Conservation (phyloP, 306 rosid genomes). For the Vigna mungo region DNA sequence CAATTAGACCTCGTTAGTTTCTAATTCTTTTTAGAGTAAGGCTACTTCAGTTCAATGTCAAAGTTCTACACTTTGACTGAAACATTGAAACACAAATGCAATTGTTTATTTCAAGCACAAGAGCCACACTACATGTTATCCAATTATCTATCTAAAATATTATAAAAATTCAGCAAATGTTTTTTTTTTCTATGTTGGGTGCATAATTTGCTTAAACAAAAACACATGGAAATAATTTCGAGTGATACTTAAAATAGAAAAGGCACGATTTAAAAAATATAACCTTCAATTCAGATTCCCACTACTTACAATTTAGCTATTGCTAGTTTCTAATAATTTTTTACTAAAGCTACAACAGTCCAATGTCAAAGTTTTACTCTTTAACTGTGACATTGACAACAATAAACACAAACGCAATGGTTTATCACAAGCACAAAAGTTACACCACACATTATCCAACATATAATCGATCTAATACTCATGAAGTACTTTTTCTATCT, state of each 20-base stretch:
- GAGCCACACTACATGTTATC: slow-evolving; percentile 9
- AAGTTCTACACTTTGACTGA: not conserved
- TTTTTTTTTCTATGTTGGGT: not conserved
- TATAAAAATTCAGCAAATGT: not conserved
- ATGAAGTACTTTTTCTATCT: not conserved
- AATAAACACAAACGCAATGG: slow-evolving; percentile 4
- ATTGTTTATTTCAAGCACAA: slow-evolving; percentile 22
- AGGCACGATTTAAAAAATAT: slow-evolving; percentile 34
- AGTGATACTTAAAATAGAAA: slow-evolving; percentile 56
- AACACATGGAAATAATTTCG: not conserved
- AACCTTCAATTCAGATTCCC: slow-evolving; percentile 11
- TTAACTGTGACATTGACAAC: not conserved
- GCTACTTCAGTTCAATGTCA: not conserved
- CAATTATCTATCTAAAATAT: slow-evolving; percentile 1
- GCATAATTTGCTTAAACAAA: not conserved
- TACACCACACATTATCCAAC: not conserved
- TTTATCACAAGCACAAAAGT: slow-evolving; percentile 24
- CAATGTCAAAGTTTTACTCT: not conserved
- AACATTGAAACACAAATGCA: not conserved
- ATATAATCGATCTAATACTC: not conserved
- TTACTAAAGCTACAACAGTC: not conserved
- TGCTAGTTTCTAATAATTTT: not conserved
- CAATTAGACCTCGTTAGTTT: not conserved
- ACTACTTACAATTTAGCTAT: slow-evolving; percentile 20
- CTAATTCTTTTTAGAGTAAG: slow-evolving; percentile 3